Conservation (phyloP, 2,329 filamentous ascomycete genomes). For the Pezicula radicicola region DNA sequence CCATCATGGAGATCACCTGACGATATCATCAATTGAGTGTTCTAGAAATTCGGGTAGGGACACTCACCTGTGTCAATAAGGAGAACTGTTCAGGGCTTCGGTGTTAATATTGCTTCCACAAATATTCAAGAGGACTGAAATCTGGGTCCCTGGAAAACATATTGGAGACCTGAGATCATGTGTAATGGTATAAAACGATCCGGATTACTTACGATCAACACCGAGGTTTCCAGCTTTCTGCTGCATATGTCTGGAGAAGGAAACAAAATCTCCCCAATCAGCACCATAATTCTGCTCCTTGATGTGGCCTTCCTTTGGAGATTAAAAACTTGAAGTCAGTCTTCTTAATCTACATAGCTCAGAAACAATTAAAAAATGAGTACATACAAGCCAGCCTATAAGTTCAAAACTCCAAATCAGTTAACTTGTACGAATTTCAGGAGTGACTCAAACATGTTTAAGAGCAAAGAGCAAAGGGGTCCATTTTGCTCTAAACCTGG, state of each 20-base stretch:
- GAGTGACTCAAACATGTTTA: too few relatives aligned
- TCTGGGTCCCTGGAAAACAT: too few relatives aligned
- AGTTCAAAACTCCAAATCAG: too few relatives aligned
- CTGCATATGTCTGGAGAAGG: constrained; percentile 79
- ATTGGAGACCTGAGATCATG: background rate
- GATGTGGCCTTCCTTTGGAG: constrained; percentile 70
- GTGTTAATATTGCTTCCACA: too few relatives aligned
- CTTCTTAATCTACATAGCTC: too few relatives aligned
- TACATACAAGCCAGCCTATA: too few relatives aligned
- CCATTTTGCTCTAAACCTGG: too few relatives aligned
- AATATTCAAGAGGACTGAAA: too few relatives aligned
- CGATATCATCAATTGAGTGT: background rate
- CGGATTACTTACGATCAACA: constrained; percentile 48
- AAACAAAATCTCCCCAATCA: constrained; percentile 96
- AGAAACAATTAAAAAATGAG: constrained; percentile 50
- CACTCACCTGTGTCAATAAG: constrained; percentile 75
- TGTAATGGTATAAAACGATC: background rate
- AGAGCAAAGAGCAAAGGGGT: too few relatives aligned
- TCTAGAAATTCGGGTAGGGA: background rate
- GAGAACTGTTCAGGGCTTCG: constrained; percentile 34
- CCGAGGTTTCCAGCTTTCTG: constrained; percentile 73
- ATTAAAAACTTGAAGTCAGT: too few relatives aligned
- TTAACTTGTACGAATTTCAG: too few relatives aligned
- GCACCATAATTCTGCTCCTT: constrained; percentile 90
- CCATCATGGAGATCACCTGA: constrained; percentile 75